Base-by-base conservation (phyloP, 768 basidiomycete species). In the Boletales sp. region DNA sequence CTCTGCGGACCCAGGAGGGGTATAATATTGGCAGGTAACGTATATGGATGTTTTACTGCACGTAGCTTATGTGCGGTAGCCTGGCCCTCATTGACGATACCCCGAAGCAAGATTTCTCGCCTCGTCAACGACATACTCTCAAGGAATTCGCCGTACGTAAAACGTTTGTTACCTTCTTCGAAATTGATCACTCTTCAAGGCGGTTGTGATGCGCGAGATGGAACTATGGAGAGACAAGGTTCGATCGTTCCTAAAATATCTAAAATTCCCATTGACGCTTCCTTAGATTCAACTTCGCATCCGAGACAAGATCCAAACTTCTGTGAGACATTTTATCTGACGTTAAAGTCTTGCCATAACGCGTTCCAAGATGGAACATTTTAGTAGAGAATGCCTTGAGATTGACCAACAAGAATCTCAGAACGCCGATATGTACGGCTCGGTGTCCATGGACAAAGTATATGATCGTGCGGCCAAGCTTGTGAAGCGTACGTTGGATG, bases 151-250 rank as follows among this genome's bases (percentile, higher is more conserved):
- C 94, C 49, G 72, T 76, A 55, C 36, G 75, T 61, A 28, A 48
- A n/a, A 34, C 1, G 5, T 41, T 13, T 36, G 17, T 10, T 30
- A 7, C 5, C 5, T 43, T 44, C 18, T 13, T 21, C 49, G n/a
- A 33, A 48, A 41, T 39, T 57, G 17, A 64, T 15, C 8, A 15
- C 18, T 42, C 25, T 25, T 13, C 33, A 46, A 75, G 76, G 91
- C 90, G 2, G 85, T 97, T 49, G 86, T 86, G 15, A 90, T 96
- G 86, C 82, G 94, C 33, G 94, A 97, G 67, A 83, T 97, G 84
- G 94, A 96, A 64, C 73, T 96, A 2, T 96, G 93, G 93, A 75
- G 86, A 51, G 94, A 96, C 67, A 95, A 96, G 76, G 89, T 88
- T 32, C 33, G 3, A 18, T 31, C 14, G 32, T 44, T 25, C 30